These are phyloP conservation scores for Oxytropis ochrocephala DNA, from an alignment of 306 rosid genomes.

Conservation along the genomic window DNA sequence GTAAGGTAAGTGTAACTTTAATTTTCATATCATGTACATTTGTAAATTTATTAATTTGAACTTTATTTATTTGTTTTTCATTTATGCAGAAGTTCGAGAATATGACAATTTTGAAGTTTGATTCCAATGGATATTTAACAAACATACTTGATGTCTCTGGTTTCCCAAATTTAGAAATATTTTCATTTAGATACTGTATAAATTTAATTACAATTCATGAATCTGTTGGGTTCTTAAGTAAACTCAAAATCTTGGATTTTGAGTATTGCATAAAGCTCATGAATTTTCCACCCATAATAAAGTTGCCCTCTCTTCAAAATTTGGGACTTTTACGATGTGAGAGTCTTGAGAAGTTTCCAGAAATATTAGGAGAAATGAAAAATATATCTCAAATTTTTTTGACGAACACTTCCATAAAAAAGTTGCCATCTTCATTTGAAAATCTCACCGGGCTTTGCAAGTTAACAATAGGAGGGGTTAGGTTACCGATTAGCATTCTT, in stretches of 20 bases:
- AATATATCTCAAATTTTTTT: not conserved
- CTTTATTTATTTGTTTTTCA: not conserved
- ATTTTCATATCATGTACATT: not conserved
- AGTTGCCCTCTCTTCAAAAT: not conserved
- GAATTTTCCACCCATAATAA: not conserved
- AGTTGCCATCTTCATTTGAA: not conserved
- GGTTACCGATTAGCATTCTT: not conserved
- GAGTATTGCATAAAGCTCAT: not conserved
- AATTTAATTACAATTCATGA: not conserved
- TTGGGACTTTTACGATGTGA: not conserved
- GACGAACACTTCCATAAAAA: rapidly evolving
- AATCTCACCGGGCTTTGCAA: not conserved
- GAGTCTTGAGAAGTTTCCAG: not conserved
- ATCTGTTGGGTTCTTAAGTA: not conserved
- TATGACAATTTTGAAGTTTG: not conserved
- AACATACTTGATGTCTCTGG: not conserved
- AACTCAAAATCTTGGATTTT: not conserved
- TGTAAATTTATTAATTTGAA: not conserved
- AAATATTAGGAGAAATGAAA: not conserved
- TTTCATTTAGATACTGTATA: not conserved
- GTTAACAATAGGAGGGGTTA: not conserved
- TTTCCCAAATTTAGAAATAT: not conserved
- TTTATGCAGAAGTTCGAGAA: not conserved
- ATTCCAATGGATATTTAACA: not conserved
- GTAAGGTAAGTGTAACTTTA: not conserved